phyloP scores from a whole-genome alignment of 2,329 filamentous ascomycete species.

The Phyllachora maydis region DNA sequence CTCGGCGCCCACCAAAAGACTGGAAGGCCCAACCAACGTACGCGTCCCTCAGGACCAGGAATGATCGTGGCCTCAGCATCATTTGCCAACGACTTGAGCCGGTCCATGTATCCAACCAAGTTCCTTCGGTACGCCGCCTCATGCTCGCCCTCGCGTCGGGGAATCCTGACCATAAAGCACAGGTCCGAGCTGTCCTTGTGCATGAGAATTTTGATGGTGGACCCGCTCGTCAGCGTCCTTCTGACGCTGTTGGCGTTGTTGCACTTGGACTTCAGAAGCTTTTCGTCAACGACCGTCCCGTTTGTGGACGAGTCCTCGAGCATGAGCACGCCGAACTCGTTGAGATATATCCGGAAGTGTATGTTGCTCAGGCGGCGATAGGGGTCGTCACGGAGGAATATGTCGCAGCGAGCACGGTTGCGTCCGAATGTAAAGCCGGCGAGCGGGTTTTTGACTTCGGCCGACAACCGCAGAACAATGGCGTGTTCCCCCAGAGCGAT shows the following conservation, averaged over 20 bases:
- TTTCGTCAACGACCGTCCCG: constrained; percentile 68
- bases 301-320: constrained; percentile 91
- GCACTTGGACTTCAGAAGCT: constrained; percentile 30
- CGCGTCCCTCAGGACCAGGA: constrained; percentile 25
- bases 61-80: constrained; percentile 21
- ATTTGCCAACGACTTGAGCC: constrained; percentile 11
- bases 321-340: constrained; percentile 72
- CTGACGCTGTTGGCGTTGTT: constrained; percentile 15
- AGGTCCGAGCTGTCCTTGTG: constrained; percentile 35
- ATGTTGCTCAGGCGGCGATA: constrained; percentile 68
- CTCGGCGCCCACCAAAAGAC: background rate
- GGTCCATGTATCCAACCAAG: constrained; percentile 41
- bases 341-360: constrained; percentile 91
- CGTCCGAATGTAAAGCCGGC: constrained; percentile 77
- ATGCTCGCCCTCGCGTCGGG: constrained; percentile 46
- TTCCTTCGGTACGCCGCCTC: constrained; percentile 47
- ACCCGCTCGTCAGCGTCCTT: constrained; percentile 51
- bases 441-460: constrained; percentile 42
- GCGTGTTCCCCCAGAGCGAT: constrained; percentile 37
- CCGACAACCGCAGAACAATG: constrained; percentile 64
- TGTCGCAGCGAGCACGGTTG: constrained; percentile 49
- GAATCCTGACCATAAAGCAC: constrained; percentile 71
- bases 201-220: constrained; percentile 49
- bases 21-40: no score
- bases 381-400: constrained; percentile 45